Percentiles rank a stretch among this genome's conserved stretches.
These are phyloP conservation scores for Amanita inopinata DNA, from an alignment of 768 basidiomycete genomes.

Conservation along the genomic window DNA sequence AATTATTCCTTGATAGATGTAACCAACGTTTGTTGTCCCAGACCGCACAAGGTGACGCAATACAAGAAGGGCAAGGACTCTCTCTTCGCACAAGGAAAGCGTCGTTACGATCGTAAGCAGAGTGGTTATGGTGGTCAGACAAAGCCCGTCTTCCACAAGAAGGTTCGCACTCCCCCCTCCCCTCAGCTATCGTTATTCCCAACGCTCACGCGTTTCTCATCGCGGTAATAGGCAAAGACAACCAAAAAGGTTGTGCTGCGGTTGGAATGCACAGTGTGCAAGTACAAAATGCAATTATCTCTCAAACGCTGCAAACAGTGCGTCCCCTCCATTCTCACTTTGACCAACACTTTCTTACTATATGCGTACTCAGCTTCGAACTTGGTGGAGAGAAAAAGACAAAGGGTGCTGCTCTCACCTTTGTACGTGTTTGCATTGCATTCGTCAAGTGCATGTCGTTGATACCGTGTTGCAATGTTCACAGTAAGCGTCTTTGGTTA, in stretches of 20 bases:
- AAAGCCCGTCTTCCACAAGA: slow-evolving; percentile 99
- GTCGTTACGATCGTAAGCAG: slow-evolving; percentile 99
- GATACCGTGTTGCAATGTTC: neutral
- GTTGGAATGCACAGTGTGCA: slow-evolving; percentile 96
- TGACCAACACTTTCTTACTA: neutral
- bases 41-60: slow-evolving; percentile 98
- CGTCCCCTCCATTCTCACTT: slow-evolving; percentile 21
- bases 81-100: slow-evolving; percentile 96
- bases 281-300: slow-evolving; percentile 93
- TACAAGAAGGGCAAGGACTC: slow-evolving; percentile 99
- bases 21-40: slow-evolving; percentile 22
- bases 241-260: slow-evolving; percentile 99
- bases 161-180: slow-evolving; percentile 39
- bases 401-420: slow-evolving; percentile 90
- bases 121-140: slow-evolving; percentile 99
- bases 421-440: slow-evolving; percentile 56
- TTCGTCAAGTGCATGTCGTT: neutral
- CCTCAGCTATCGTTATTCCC: neutral
- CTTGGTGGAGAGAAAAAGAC: slow-evolving; percentile 99
- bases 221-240: slow-evolving; percentile 71
- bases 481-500: slow-evolving; percentile 16
- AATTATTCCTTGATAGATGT: slow-evolving; percentile 8
- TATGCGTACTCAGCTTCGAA: slow-evolving; percentile 80
- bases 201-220: neutral
- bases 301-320: slow-evolving; percentile 99